phyloP scores from a whole-genome alignment of 202 grass and related monocot genomes.

The Digitaria exilis region DNA sequence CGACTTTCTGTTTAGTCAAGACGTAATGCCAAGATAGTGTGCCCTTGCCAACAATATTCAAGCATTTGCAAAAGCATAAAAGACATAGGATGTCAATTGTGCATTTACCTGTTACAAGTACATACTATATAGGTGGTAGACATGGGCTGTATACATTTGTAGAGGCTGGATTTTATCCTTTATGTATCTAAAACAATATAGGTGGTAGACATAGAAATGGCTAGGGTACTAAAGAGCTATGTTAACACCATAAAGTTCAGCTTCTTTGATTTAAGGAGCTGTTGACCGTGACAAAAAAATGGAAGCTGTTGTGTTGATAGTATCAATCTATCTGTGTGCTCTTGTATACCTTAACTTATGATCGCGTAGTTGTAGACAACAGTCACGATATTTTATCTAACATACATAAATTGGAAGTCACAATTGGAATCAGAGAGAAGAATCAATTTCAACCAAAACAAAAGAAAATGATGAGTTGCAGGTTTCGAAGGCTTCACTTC shows the following conservation, averaged over 20 bases:
- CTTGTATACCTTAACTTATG: conserved; percentile 3
- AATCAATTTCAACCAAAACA: too few relatives aligned
- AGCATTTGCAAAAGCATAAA: conserved; percentile 3
- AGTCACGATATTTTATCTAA: neutral
- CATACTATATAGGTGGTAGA: neutral
- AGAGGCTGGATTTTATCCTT: too few relatives aligned
- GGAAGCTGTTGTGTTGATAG: neutral
- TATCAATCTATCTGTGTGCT: conserved; percentile 16
- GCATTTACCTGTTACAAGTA: conserved; percentile 17
- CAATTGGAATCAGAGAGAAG: too few relatives aligned
- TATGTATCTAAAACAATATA: too few relatives aligned
- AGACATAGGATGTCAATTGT: neutral
- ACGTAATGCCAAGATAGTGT: neutral
- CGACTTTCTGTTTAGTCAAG: neutral
- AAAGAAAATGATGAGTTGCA: too few relatives aligned
- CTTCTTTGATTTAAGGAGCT: conserved; percentile 1
- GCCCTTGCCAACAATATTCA: conserved; percentile 25
- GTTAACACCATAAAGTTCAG: neutral
- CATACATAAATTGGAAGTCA: neutral
- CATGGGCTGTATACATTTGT: too few relatives aligned
- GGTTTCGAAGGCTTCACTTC: too few relatives aligned
- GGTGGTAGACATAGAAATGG: too few relatives aligned
- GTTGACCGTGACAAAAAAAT: neutral
- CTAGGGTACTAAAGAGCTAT: neutral
- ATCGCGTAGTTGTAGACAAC: neutral